phyloP scores from a whole-genome alignment of 2,329 filamentous ascomycete genomes.

The Aspergillus novofumigatus region DNA sequence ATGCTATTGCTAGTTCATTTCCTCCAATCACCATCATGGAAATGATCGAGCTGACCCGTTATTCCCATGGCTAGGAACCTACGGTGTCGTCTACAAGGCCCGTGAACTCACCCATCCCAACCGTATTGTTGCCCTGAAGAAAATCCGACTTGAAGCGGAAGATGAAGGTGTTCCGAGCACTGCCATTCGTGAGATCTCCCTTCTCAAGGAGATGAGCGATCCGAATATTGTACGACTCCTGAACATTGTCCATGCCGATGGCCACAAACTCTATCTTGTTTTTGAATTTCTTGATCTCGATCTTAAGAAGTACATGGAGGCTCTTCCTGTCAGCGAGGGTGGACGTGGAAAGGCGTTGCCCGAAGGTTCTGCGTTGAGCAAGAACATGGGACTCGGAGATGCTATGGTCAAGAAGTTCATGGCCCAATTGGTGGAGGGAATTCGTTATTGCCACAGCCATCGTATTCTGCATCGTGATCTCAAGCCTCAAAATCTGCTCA shows the following conservation, averaged over 20 bases:
- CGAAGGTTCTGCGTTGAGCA: slow-evolving; percentile 63
- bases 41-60: neutral
- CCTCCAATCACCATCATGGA: neutral
- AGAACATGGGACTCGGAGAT: slow-evolving; percentile 69
- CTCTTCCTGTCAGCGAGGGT: slow-evolving; percentile 76
- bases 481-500: slow-evolving; percentile 87
- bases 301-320: slow-evolving; percentile 95
- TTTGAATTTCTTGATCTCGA: slow-evolving; percentile 89
- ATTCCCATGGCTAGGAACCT: slow-evolving; percentile 61
- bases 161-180: slow-evolving; percentile 91
- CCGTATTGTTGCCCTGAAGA: slow-evolving; percentile 88
- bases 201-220: slow-evolving; percentile 92
- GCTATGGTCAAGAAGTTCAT: slow-evolving; percentile 91
- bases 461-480: slow-evolving; percentile 82
- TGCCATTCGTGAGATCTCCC: slow-evolving; percentile 88
- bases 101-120: slow-evolving; percentile 76
- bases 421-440: slow-evolving; percentile 77
- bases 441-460: slow-evolving; percentile 85
- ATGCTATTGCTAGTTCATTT: neutral
- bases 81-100: slow-evolving; percentile 93
- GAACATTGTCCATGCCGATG: slow-evolving; percentile 92
- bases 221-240: slow-evolving; percentile 82
- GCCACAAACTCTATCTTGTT: slow-evolving; percentile 90
- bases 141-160: slow-evolving; percentile 91
- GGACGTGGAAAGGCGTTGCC: slow-evolving; percentile 81